Conservation (phyloP, 1,284 basidiomycete species). For the Trametes polyzona region DNA sequence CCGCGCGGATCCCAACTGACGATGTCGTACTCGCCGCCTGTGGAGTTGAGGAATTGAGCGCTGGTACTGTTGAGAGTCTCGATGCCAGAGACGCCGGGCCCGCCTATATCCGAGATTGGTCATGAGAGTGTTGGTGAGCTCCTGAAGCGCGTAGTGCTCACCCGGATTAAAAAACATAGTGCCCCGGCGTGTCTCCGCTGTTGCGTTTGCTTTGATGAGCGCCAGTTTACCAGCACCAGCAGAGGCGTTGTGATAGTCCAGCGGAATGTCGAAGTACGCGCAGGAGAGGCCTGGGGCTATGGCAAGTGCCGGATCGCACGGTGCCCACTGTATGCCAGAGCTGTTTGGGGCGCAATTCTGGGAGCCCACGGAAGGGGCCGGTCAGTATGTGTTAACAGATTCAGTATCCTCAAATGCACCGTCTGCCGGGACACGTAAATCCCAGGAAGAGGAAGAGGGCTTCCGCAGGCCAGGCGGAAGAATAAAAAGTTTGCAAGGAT, state of each 20-base stretch:
- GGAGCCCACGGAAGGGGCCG: too few relatives aligned
- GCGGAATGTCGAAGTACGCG: constrained; percentile 11
- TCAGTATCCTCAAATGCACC: too few relatives aligned
- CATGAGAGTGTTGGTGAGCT: not conserved
- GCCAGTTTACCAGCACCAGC: constrained; percentile 10
- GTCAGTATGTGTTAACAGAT: too few relatives aligned
- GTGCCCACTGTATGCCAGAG: constrained; percentile 3
- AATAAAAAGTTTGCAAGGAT: too few relatives aligned
- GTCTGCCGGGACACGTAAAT: too few relatives aligned
- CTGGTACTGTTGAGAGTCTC: not conserved
- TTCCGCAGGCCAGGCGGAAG: too few relatives aligned
- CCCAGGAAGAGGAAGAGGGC: too few relatives aligned
- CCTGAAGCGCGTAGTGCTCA: not conserved
- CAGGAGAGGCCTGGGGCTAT: constrained; percentile 7
- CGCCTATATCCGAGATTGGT: not conserved
- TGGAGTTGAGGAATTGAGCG: constrained; percentile 5
- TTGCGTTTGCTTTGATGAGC: constrained; percentile 15
- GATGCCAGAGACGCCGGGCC: constrained; percentile 4
- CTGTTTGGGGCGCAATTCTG: too few relatives aligned
- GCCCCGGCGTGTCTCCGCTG: not conserved
- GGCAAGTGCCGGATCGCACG: not conserved
- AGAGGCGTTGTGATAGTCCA: constrained; percentile 16
- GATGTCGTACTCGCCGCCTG: constrained; percentile 6
- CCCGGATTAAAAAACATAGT: constrained; percentile 1
- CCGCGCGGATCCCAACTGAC: constrained; percentile 21